Percentiles rank a stretch among this genome's conserved stretches.
phyloP scores from a whole-genome alignment of 2,329 filamentous ascomycete genomes.

The Alternaria conjuncta region DNA sequence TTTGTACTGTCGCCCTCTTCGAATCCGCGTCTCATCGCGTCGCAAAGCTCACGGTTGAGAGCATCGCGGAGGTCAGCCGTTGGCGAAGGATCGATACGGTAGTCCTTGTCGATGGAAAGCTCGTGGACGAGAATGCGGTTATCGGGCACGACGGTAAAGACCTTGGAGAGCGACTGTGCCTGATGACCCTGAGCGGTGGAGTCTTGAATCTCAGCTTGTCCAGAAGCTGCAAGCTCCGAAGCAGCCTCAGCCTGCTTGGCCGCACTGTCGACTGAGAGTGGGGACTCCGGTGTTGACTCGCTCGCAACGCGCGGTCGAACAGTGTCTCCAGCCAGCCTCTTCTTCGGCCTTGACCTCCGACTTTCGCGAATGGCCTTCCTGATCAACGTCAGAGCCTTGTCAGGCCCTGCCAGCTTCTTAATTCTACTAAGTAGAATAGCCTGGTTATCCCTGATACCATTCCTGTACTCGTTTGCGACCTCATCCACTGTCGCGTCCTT shows the following conservation, averaged over 20 bases:
- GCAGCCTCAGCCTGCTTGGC: constrained; percentile 48
- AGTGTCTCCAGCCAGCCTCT: constrained; percentile 69
- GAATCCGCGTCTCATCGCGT: constrained; percentile 67
- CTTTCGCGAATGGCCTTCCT: constrained; percentile 76
- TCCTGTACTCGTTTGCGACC: constrained; percentile 76
- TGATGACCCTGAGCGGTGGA: constrained; percentile 40
- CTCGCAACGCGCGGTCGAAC: constrained; percentile 72
- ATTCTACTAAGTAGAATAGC: constrained; percentile 79
- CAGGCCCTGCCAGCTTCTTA: constrained; percentile 75
- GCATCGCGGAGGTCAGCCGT: constrained; percentile 65
- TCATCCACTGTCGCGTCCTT: constrained; percentile 77
- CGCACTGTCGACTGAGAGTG: constrained; percentile 34
- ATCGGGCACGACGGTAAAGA: constrained; percentile 69
- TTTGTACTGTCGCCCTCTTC: constrained; percentile 68
- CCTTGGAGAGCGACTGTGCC: constrained; percentile 56
- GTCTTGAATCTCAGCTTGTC: constrained; percentile 10
- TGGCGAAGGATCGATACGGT: constrained; percentile 68
- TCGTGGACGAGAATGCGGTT: constrained; percentile 81
- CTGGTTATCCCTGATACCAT: constrained; percentile 83
- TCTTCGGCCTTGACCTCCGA: constrained; percentile 67
- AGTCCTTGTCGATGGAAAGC: constrained; percentile 79
- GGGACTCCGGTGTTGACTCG: constrained; percentile 37
- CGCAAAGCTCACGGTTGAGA: constrained; percentile 65
- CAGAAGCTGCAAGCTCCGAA: constrained; percentile 38
- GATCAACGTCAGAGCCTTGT: constrained; percentile 74